Conservation (phyloP, 2,329 filamentous ascomycete species). For the Cladosporium austrohemisphaericum region DNA sequence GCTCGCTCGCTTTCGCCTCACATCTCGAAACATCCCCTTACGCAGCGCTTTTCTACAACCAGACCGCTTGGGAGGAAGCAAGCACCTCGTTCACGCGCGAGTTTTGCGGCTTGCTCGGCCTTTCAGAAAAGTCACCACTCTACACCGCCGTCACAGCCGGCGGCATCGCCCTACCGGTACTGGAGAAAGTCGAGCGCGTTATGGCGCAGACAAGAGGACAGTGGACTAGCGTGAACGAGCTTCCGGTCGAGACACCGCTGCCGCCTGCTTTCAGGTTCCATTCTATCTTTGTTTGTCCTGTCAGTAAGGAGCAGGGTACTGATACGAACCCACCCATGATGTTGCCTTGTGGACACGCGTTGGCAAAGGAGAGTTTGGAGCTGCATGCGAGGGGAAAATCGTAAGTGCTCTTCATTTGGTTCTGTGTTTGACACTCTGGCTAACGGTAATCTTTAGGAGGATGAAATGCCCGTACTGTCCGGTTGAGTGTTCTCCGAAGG, state of each 20-base stretch:
- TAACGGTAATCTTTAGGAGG: conserved; percentile 33
- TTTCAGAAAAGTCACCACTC: conserved; percentile 87
- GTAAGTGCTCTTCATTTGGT: conserved; percentile 14
- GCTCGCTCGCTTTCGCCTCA: conserved; percentile 72
- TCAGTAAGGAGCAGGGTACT: conserved; percentile 93
- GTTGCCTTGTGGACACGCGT: conserved; percentile 91
- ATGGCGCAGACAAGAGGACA: conserved; percentile 87
- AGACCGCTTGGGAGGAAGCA: conserved; percentile 75
- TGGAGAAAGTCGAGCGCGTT: conserved; percentile 83
- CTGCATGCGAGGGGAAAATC: conserved; percentile 68
- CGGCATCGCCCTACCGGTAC: conserved; percentile 80
- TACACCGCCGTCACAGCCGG: conserved; percentile 92
- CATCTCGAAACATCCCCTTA: conserved; percentile 79
- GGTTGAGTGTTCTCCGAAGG: conserved; percentile 70
- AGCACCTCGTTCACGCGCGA: conserved; percentile 64
- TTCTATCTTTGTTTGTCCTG: conserved; percentile 95
- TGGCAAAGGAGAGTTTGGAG: conserved; percentile 78
- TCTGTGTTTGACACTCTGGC: neutral
- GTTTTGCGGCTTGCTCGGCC: conserved; percentile 74
- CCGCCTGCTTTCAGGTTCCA: conserved; percentile 72
- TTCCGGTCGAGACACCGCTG: conserved; percentile 69
- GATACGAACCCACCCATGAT: conserved; percentile 94
- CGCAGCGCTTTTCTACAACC: conserved; percentile 68
- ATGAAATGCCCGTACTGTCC: conserved; percentile 99
- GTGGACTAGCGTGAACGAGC: conserved; percentile 88